Percentiles rank a stretch among this genome's conserved stretches.
These are phyloP conservation scores for Nepenthes alata DNA, from an alignment of 179 eudicot genomes.

Conservation along the genomic window DNA sequence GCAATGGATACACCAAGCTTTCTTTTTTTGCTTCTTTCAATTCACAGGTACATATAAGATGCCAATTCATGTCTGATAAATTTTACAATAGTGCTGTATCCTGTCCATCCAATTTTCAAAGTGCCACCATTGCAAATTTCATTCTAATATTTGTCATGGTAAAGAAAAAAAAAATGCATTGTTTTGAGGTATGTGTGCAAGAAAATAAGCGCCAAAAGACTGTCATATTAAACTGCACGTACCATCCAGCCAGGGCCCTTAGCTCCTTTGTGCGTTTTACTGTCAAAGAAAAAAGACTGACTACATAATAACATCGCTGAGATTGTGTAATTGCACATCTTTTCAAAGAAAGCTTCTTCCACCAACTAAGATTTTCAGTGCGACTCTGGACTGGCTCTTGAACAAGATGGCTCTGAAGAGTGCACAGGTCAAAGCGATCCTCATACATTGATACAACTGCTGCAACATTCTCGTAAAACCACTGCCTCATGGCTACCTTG, in stretches of 20 bases:
- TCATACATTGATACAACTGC: slow-evolving; percentile 86
- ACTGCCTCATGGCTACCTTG: slow-evolving; percentile 75
- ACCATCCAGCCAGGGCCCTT: slow-evolving; percentile 86
- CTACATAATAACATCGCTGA: slow-evolving; percentile 25
- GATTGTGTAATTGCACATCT: slow-evolving; percentile 32
- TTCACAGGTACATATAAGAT: too few species aligned
- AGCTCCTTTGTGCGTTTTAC: slow-evolving; percentile 82
- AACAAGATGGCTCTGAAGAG: slow-evolving; percentile 36
- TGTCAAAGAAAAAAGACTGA: slow-evolving; percentile 34
- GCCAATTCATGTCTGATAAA: too few species aligned
- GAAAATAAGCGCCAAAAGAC: neutral
- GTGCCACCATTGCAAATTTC: too few species aligned
- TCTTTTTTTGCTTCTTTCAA: too few species aligned
- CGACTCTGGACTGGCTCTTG: slow-evolving; percentile 30
- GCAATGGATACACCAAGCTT: too few species aligned
- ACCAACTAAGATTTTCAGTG: slow-evolving; percentile 45
- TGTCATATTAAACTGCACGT: slow-evolving; percentile 11
- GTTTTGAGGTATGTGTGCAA: neutral
- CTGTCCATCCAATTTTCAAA: too few species aligned
- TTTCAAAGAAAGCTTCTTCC: slow-evolving; percentile 41
- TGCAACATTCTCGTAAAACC: slow-evolving; percentile 80
- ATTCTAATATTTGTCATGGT: too few species aligned
- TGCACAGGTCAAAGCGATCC: slow-evolving; percentile 71
- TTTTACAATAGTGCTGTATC: too few species aligned
- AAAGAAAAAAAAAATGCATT: too few species aligned